These are phyloP conservation scores for Elaeagnus macrophylla DNA, from an alignment of 306 rosid genomes.

Conservation along the genomic window DNA sequence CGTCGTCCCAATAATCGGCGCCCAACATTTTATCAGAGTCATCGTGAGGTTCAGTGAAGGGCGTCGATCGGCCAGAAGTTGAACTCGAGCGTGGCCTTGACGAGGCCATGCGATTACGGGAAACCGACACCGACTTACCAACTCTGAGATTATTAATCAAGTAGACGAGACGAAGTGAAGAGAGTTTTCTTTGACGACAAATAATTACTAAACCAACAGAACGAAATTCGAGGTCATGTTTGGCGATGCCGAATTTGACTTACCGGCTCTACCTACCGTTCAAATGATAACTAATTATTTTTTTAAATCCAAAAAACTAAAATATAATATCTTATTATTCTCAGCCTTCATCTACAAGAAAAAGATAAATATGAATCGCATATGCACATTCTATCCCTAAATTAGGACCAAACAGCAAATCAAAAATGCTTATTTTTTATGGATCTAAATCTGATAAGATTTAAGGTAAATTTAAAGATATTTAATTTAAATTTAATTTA, in stretches of 20 bases:
- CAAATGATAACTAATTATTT: background rate
- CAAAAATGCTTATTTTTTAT: too few species aligned
- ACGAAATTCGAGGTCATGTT: background rate
- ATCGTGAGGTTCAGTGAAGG: conserved; percentile 41
- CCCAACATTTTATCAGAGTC: conserved; percentile 64
- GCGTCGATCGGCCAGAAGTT: conserved; percentile 39
- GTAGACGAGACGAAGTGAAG: background rate
- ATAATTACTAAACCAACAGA: background rate
- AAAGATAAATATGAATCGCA: too few species aligned
- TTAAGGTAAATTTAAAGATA: too few species aligned
- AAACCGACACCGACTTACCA: conserved; percentile 17
- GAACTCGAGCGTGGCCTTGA: conserved; percentile 42
- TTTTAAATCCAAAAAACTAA: too few species aligned
- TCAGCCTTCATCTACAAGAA: too few species aligned
- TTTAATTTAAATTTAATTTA: too few species aligned
- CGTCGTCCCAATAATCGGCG: conserved; percentile 80
- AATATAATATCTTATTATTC: too few species aligned
- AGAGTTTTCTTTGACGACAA: background rate
- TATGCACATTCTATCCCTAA: too few species aligned
- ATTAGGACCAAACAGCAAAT: too few species aligned
- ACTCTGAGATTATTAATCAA: background rate
- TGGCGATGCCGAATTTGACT: too few species aligned
- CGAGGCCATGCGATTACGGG: conserved; percentile 44
- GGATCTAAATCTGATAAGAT: too few species aligned
- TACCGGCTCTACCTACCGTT: background rate